Evolutionary conservation across 2,329 filamentous ascomycete species (phyloP).

Genomic region (Diplodia seriata): DNA sequence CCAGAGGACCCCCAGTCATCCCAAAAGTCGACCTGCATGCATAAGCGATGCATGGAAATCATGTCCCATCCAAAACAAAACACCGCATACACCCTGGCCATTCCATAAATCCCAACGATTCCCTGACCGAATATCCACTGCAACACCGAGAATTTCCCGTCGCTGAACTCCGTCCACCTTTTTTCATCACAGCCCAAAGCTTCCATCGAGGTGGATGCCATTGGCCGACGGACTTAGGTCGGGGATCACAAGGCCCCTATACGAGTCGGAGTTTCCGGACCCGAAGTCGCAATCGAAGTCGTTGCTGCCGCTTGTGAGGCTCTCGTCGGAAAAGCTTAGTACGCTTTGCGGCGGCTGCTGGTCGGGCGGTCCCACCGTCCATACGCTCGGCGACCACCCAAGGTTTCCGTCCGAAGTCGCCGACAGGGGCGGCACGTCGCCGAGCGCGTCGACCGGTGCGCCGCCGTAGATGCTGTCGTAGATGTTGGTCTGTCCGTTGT

Average conservation of each 20-base stretch:
- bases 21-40: slow-evolving; percentile 16
- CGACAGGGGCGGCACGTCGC: slow-evolving; percentile 43
- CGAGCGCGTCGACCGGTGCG: slow-evolving; percentile 53
- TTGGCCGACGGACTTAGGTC: slow-evolving; percentile 28
- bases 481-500: slow-evolving; percentile 81
- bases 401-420: slow-evolving; percentile 42
- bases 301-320: slow-evolving; percentile 61
- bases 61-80: slow-evolving; percentile 20
- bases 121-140: background rate
- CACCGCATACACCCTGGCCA: slow-evolving; percentile 8
- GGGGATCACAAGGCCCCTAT: slow-evolving; percentile 33
- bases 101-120: slow-evolving; percentile 12
- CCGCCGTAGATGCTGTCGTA: slow-evolving; percentile 83
- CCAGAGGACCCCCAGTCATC: background rate
- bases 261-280: slow-evolving; percentile 37
- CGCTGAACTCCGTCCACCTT: slow-evolving; percentile 2
- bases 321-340: slow-evolving; percentile 66
- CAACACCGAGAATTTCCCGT: slow-evolving; percentile 24
- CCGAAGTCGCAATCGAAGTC: slow-evolving; percentile 46
- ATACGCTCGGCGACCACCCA: slow-evolving; percentile 47
- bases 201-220: slow-evolving; percentile 16
- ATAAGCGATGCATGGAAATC: slow-evolving; percentile 13
- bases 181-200: slow-evolving; percentile 14
- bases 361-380: slow-evolving; percentile 43
- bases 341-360: slow-evolving; percentile 58